Base-by-base conservation (phyloP, 2,329 filamentous ascomycete species). In the Fusarium vanettenii region DNA sequence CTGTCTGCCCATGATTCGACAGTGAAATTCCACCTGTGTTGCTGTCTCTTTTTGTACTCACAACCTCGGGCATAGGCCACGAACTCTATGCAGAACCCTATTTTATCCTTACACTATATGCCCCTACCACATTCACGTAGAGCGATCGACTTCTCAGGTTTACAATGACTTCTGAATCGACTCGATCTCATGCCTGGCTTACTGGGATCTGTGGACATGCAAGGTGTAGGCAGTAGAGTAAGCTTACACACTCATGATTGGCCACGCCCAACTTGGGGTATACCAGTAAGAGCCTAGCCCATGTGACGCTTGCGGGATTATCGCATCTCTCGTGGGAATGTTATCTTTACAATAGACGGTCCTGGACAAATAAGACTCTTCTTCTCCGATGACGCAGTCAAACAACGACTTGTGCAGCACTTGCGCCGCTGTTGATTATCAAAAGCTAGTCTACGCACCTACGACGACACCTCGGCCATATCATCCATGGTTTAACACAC, bases 1-100 rank as follows among this genome's bases (percentile, higher is more conserved):
- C 71, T 73, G 71, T 73, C 71, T 64, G 71, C 71, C 71, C 71
- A 73, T 27, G 25, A 3, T 27, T 61, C 13, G 41, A 66, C 55
- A 71, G 67, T 64, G 63, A 33, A 1, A 68, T 31, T 9, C 55
- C 71, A 64, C 31, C 20, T 13, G 41, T 68, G 52, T 39, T n/a
- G n/a, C 29, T 2, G 1, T 43, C 25, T n/a, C 20, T 69, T 70
- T 63, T 69, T 69, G 48, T 2, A 4, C 11, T 31, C 5, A 20
- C 10, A 31, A 6, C 18, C 48, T 31, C 2, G 27, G 11, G 27
- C 2, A 33, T 31, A 55, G 25, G 5, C 11, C 7, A 18, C 6
- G 16, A 37, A 37, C 35, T 37, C 14, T 37, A 18, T 18, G 10
- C 2, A 13, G 22, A 50, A 18, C 25, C 25, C 6, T 18, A 10